These are phyloP conservation scores for Plasmopara muralis DNA, from an alignment of 352 stramenopile genomes.

Conservation along the genomic window DNA sequence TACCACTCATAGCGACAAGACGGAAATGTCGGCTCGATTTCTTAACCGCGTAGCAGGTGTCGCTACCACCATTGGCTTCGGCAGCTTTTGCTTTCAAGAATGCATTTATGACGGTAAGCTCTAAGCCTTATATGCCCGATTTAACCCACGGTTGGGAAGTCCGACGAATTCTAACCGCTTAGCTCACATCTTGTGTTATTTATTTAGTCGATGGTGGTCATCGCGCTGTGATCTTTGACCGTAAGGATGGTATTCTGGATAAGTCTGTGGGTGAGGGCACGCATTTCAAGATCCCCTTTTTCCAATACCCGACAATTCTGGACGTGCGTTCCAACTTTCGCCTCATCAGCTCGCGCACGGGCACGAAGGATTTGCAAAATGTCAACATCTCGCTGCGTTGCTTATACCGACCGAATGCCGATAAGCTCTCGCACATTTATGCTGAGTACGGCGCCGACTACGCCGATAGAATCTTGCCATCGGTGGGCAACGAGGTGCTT, in stretches of 20 bases:
- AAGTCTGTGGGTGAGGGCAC: conserved; percentile 96
- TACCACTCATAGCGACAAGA: conserved; percentile 23
- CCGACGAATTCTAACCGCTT: not conserved
- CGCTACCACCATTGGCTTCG: conserved; percentile 53
- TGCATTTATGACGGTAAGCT: conserved; percentile 81
- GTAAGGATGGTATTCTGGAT: conserved; percentile 94
- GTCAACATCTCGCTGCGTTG: conserved; percentile 99
- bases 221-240: conserved; percentile 99
- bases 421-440: conserved; percentile 96
- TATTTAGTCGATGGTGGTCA: conserved; percentile 95
- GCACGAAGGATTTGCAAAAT: conserved; percentile 99
- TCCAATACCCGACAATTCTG: conserved; percentile 97
- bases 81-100: conserved; percentile 62
- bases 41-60: conserved; percentile 63
- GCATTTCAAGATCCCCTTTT: conserved; percentile 98
- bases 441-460: conserved; percentile 96
- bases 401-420: conserved; percentile 89
- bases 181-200: not conserved
- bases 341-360: conserved; percentile 94
- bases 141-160: no score
- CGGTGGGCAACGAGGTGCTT: conserved; percentile 95
- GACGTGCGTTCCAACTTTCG: conserved; percentile 97
- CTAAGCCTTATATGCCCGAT: conserved; percentile 3
- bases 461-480: conserved; percentile 98
- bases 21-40: conserved; percentile 61